These are phyloP conservation scores for Turnera subulata DNA, from an alignment of 345 rosid species.

Conservation along the genomic window DNA sequence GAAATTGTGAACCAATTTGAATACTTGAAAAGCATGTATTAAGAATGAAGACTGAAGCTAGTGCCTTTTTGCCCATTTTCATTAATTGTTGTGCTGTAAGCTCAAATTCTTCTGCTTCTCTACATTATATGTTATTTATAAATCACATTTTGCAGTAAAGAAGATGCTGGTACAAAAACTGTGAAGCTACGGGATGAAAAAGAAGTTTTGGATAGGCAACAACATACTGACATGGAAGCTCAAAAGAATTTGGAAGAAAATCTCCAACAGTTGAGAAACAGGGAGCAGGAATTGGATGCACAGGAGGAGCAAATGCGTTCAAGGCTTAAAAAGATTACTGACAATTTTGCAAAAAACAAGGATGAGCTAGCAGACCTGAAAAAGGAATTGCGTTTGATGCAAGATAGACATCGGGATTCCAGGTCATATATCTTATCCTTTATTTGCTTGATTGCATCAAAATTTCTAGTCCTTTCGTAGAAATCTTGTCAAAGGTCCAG, in stretches of 20 bases:
- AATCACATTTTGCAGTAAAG: conserved; percentile 59
- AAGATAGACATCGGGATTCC: conserved; percentile 69
- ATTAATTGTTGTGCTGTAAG: too few relatives aligned
- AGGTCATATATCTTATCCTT: conserved; percentile 40
- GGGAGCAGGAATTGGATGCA: conserved; percentile 65
- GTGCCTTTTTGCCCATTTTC: too few relatives aligned
- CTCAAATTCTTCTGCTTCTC: too few relatives aligned
- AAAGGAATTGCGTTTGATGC: conserved; percentile 63
- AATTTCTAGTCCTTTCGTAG: background rate
- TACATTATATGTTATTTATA: conserved; percentile 3
- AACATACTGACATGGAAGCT: conserved; percentile 84
- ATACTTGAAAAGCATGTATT: too few relatives aligned
- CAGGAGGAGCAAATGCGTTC: conserved; percentile 75
- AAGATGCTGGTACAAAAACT: conserved; percentile 92
- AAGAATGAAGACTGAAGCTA: too few relatives aligned
- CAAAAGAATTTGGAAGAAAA: conserved; percentile 92
- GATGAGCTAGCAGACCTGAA: conserved; percentile 51
- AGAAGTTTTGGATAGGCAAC: conserved; percentile 93
- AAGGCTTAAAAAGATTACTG: conserved; percentile 57
- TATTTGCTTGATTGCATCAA: conserved; percentile 13
- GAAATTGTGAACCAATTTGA: too few relatives aligned
- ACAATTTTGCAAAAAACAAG: conserved; percentile 57
- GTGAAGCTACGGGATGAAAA: conserved; percentile 85
- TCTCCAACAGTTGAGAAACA: conserved; percentile 72
- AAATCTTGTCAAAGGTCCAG: background rate